These are phyloP conservation scores for Lentinula boryana DNA, from an alignment of 768 basidiomycete genomes.

Conservation along the genomic window DNA sequence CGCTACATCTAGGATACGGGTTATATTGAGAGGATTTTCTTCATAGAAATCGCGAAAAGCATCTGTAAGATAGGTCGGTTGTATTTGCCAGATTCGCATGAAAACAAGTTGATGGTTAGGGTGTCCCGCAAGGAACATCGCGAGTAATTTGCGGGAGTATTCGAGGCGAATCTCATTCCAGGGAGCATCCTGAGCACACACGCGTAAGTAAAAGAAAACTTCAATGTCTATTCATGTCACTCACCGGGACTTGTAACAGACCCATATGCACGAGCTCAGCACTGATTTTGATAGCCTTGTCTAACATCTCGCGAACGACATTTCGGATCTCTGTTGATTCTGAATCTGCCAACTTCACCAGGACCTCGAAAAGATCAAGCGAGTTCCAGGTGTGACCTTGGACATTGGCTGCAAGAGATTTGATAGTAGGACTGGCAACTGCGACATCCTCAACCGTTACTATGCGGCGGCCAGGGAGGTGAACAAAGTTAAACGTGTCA, in stretches of 20 bases:
- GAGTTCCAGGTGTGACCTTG: constrained; percentile 96
- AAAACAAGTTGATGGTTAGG: constrained; percentile 96
- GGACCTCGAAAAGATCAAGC: constrained; percentile 80
- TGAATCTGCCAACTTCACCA: constrained; percentile 74
- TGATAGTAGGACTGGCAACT: constrained; percentile 84
- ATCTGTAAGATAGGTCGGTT: constrained; percentile 78
- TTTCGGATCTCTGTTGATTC: constrained; percentile 65
- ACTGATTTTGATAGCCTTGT: constrained; percentile 89
- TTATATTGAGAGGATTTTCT: constrained; percentile 89
- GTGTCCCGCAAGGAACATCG: constrained; percentile 88
- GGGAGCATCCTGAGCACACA: constrained; percentile 51
- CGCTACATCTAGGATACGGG: constrained; percentile 90
- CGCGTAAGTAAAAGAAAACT: constrained; percentile 10
- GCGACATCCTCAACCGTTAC: constrained; percentile 88
- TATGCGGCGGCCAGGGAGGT: constrained; percentile 75
- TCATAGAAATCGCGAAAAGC: constrained; percentile 91
- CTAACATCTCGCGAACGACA: constrained; percentile 85
- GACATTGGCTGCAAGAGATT: constrained; percentile 82
- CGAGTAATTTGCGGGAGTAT: constrained; percentile 77
- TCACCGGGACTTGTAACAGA: constrained; percentile 80
- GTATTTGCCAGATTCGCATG: constrained; percentile 92
- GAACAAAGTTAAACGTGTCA: constrained; percentile 91
- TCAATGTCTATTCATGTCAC: constrained; percentile 22
- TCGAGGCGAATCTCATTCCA: constrained; percentile 90
- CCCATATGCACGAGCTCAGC: constrained; percentile 95